Base-by-base conservation (phyloP, 1,284 basidiomycete species). In the Laetiporus sulphureus region DNA sequence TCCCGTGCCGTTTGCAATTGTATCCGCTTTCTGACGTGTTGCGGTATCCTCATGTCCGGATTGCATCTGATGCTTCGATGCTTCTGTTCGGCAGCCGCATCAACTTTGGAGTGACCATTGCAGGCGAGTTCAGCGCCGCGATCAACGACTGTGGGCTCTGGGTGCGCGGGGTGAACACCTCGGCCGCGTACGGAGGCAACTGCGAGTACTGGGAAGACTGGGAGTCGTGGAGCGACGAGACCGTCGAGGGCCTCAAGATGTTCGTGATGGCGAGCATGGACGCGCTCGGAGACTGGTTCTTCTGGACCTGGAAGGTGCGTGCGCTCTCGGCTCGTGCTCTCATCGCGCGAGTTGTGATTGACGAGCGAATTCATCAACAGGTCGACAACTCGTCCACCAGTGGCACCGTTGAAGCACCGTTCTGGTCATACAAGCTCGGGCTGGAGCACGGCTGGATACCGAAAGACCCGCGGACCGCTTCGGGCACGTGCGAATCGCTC, bases 381-480 rank as follows among this genome's bases (percentile, higher is more conserved):
- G 80, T 94, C 52, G 89, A 81, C 35, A 76, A 81, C 55, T 86
- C 67, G 18, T 62, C 75, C 2, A 67, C 68, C 3, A 66, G 75
- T 7, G 76, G 77, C 44, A 65, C 60, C 13, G 75, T 87, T 6
- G 69, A 77, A 55, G 64, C 85, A 2, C 86, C 88, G 20, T 68
- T 83, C 24, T 87, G 90, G 90, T 83, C 85, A 30, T 92, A 92
- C 66, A 63, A 80, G 54, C 82, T 91, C 46, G 91, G 91, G 25
- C 69, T 91, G 32, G 61, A 76, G 52, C 63, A 79, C 38, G 91
- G 91, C 8, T 94, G 81, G 79, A 82, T 92, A 49, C 87, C 90
- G 13, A 66, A 62, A 0, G 86, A 94, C 62, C 91, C 91, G 15
- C 73, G 90, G 46, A 60, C 58, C 13, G 75, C 80, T 1, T 40